Percentiles rank a stretch among this genome's conserved stretches.
phyloP scores from a whole-genome alignment of 2,329 filamentous ascomycete genomes.

The Fusarium robinianum region DNA sequence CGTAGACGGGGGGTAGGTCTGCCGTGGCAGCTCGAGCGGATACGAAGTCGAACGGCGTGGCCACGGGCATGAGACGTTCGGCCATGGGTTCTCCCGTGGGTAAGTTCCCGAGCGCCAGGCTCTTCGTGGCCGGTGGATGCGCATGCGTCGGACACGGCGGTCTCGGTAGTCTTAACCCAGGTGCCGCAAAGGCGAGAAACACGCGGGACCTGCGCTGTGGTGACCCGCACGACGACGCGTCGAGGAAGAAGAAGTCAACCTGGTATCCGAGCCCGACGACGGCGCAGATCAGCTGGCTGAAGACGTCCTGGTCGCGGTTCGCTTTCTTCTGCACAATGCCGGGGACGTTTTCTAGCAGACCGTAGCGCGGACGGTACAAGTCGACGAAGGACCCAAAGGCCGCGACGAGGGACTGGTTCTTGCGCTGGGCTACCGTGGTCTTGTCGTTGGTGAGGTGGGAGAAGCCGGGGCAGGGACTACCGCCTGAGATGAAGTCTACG shows the following conservation, averaged over 20 bases:
- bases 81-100: slow-evolving; percentile 66
- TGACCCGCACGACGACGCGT: slow-evolving; percentile 71
- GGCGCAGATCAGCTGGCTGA: slow-evolving; percentile 73
- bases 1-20: slow-evolving; percentile 66
- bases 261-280: slow-evolving; percentile 81
- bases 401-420: slow-evolving; percentile 77
- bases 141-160: slow-evolving; percentile 66
- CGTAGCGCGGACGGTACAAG: slow-evolving; percentile 74
- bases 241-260: slow-evolving; percentile 66
- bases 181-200: slow-evolving; percentile 73
- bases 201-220: slow-evolving; percentile 68
- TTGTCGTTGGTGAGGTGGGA: slow-evolving; percentile 65
- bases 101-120: slow-evolving; percentile 57
- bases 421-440: slow-evolving; percentile 58
- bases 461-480: slow-evolving; percentile 79
- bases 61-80: slow-evolving; percentile 43
- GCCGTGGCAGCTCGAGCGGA: slow-evolving; percentile 57
- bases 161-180: slow-evolving; percentile 61
- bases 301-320: slow-evolving; percentile 63
- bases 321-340: slow-evolving; percentile 60
- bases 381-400: slow-evolving; percentile 77
- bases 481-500: slow-evolving; percentile 71
- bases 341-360: slow-evolving; percentile 76
- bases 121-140: slow-evolving; percentile 49
- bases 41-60: slow-evolving; percentile 64